Evolutionary conservation across 192 early-diverging fungal genomes (phyloP).

Genomic region (Chytriomyces sp.): DNA sequence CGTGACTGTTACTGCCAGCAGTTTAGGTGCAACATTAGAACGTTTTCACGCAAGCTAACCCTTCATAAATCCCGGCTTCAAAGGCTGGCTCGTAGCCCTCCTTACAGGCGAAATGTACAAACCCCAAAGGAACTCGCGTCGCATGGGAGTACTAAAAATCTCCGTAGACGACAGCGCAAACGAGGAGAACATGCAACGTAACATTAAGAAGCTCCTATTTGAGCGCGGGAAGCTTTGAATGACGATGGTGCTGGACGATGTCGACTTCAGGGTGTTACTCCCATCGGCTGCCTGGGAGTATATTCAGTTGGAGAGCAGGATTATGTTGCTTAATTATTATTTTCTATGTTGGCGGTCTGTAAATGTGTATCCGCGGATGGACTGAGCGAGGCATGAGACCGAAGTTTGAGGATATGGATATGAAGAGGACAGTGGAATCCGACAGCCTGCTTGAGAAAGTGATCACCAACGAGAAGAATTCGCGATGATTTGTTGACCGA

Average conservation of each 20-base stretch:
- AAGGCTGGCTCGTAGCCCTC: constrained; percentile 73
- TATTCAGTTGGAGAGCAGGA: constrained; percentile 63
- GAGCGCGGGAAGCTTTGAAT: constrained; percentile 51
- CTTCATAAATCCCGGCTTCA: too few relatives aligned
- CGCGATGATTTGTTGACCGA: background rate
- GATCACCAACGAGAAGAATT: background rate
- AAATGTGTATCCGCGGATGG: too few relatives aligned
- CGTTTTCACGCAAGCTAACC: too few relatives aligned
- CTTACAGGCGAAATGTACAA: constrained; percentile 67
- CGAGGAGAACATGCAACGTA: background rate
- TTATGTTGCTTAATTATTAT: constrained; percentile 72
- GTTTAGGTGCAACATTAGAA: too few relatives aligned
- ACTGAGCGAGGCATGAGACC: too few relatives aligned
- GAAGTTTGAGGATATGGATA: too few relatives aligned
- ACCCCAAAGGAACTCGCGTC: constrained; percentile 56
- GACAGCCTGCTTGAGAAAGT: too few relatives aligned
- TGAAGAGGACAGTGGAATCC: too few relatives aligned
- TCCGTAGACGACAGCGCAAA: background rate
- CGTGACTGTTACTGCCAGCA: too few relatives aligned
- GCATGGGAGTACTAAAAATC: constrained; percentile 43
- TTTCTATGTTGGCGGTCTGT: too few relatives aligned
- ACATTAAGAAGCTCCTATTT: constrained; percentile 27
- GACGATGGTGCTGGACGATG: constrained; percentile 64
- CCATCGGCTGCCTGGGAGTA: constrained; percentile 68
- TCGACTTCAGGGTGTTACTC: constrained; percentile 74